Base-by-base conservation (phyloP, 176 grass and related monocot species). In the Oryza brachyantha region DNA sequence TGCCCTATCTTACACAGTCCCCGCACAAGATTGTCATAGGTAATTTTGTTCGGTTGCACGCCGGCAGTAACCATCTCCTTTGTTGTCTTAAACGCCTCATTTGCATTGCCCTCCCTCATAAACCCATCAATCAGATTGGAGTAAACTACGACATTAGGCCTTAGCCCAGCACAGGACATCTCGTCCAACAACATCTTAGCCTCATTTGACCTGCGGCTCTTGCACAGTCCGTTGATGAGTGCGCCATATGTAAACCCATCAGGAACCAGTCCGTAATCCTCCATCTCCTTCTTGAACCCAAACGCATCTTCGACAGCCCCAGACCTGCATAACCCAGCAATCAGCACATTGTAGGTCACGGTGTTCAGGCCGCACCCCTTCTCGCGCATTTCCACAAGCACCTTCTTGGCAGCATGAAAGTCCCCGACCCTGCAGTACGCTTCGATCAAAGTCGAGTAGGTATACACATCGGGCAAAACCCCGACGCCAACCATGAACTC, bases 201-300 rank as follows among this genome's bases (percentile, higher is more conserved):
- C 78, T 88, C 87, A 17, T 48, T 70, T 3, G 84, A 68, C 37
- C 61, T 75, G 61, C 48, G 70, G 29, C 70, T 75, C 83, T 82
- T 90, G 85, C 84, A 92, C 21, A 90, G 71, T 68, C 90, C 84
- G 1, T 78, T 85, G 34, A 96, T 86, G 68, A 96, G 82, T 3
- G 84, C 78, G 2, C 82, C 73, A 14, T 86, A 96, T 10, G 93
- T 96, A 62, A 70, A 85, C 11, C 45, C 78, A 86, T 96, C 90
- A 0, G 83, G 75, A 70, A 77, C 42, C 13, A 92, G 32, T 50
- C 90, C 85, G 73, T 54, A 83, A 25, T 85, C 61, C 66, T 83
- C 54, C 93, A 96, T 96, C 42, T 85, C 74, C 68, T 87, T 84
- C 77, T 96, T 96, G 38, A 88, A 87, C 34, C 67, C 61, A 70